Percentiles rank a stretch among this genome's conserved stretches.
phyloP scores from a whole-genome alignment of 345 rosid species.

The Pistacia integerrima region DNA sequence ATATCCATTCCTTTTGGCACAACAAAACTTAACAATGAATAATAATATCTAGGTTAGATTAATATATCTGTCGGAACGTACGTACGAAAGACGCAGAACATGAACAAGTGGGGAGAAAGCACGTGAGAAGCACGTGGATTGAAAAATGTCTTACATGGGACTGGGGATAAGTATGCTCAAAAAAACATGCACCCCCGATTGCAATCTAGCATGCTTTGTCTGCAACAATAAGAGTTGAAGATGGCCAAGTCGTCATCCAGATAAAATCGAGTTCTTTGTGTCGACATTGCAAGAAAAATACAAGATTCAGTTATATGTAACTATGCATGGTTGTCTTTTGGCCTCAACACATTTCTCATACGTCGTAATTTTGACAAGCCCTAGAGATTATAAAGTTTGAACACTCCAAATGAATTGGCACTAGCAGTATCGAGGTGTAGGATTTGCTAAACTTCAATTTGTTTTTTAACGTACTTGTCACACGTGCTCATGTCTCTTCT shows the following conservation, averaged over 20 bases:
- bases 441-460: neutral
- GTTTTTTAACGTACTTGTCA: neutral
- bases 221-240: neutral
- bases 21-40: too few species aligned
- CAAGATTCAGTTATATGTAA: neutral
- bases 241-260: neutral
- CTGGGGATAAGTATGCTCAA: slow-evolving; percentile 12
- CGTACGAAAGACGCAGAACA: neutral
- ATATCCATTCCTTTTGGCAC: too few species aligned
- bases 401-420: neutral
- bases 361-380: neutral
- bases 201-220: slow-evolving; percentile 20
- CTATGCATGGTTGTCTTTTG: neutral
- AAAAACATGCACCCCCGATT: neutral
- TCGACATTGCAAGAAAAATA: neutral
- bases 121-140: slow-evolving; percentile 30
- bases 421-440: neutral
- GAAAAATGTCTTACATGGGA: slow-evolving; percentile 18
- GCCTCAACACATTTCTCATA: neutral
- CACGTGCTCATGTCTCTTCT: slow-evolving; percentile 12
- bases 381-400: neutral
- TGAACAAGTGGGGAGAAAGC: slow-evolving; percentile 16
- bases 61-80: too few species aligned
- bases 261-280: neutral
- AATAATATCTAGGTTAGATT: too few species aligned